Evolutionary conservation across 2,329 filamentous ascomycete species (phyloP).

Genomic region (Stemphylium beticola): DNA sequence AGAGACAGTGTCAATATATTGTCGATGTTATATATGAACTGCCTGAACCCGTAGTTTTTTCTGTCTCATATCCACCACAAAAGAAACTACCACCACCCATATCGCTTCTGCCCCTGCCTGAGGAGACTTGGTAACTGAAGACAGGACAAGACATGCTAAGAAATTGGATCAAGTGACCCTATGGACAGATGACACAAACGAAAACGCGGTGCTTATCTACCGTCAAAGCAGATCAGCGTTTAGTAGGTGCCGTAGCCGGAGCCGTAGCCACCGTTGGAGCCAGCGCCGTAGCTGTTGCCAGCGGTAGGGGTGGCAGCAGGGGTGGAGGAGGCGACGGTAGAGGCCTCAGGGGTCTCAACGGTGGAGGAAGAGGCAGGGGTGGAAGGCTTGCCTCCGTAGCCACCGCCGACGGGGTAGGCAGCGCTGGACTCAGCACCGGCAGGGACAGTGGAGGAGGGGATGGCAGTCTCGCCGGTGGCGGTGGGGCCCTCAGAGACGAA

Average conservation of each 20-base stretch:
- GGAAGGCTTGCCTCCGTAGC: constrained; percentile 9
- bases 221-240: constrained; percentile 13
- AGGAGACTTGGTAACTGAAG: constrained; percentile 28
- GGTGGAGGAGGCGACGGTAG: constrained; percentile 8
- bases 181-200: constrained; percentile 17
- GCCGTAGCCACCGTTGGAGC: constrained; percentile 22
- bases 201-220: constrained; percentile 27
- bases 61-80: constrained; percentile 21
- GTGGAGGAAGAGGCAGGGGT: constrained; percentile 10
- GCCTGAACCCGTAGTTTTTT: constrained; percentile 11
- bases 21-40: constrained; percentile 24
- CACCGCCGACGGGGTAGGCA: constrained; percentile 23
- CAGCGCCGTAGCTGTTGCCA: constrained; percentile 9
- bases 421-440: constrained; percentile 22
- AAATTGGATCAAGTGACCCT: constrained; percentile 34
- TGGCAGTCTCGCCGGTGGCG: constrained; percentile 4
- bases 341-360: constrained; percentile 10
- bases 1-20: constrained; percentile 33
- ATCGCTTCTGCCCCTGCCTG: constrained; percentile 25
- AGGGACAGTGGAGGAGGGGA: constrained; percentile 16
- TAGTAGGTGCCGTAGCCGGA: constrained; percentile 34
- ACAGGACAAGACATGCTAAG: constrained; percentile 33
- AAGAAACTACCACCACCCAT: constrained; percentile 23
- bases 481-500: constrained; percentile 33
- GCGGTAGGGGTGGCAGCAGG: constrained; percentile 18